Percentiles rank a stretch among this genome's conserved stretches.
These are phyloP conservation scores for Arabidopsis thaliana DNA, from an alignment of 345 rosid species.

Conservation along the genomic window TAIR10.1 NC_003071.7:17412001-17412500, in stretches of 20 bases:
- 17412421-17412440: slow-evolving; percentile 89
- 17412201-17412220: slow-evolving; percentile 61
- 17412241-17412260: slow-evolving; percentile 98
- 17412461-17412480: slow-evolving; percentile 57
- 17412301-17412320: slow-evolving; percentile 15
- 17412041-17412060: slow-evolving; percentile 14
- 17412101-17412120: slow-evolving; percentile 1
- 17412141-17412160: background rate
- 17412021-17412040: background rate
- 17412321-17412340: background rate
- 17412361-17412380: background rate
- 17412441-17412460: slow-evolving; percentile 97
- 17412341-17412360: background rate
- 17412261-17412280: slow-evolving; percentile 86
- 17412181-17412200: slow-evolving; percentile 52
- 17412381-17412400: slow-evolving; percentile 33
- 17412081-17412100: background rate
- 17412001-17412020: background rate
- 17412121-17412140: slow-evolving; percentile 3
- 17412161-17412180: slow-evolving; percentile 4
- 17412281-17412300: slow-evolving; percentile 52
- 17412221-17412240: slow-evolving; percentile 87
- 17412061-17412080: background rate
- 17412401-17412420: slow-evolving; percentile 73
- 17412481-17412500: slow-evolving; percentile 6